Conservation (phyloP, 2,329 filamentous ascomycete species). For the Hymenoscyphus occultus region DNA sequence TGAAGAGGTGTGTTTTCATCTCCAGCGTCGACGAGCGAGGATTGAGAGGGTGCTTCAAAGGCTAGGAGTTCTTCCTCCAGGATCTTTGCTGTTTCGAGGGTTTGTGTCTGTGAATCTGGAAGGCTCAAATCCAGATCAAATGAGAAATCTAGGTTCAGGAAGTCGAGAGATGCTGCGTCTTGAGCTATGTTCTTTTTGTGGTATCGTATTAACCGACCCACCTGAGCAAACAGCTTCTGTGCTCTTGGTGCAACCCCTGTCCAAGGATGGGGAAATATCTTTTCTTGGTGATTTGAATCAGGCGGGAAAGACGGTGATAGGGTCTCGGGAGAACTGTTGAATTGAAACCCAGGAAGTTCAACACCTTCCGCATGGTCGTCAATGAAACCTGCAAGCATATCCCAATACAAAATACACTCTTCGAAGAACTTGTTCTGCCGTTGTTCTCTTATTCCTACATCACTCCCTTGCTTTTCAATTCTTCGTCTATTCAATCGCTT, state of each 20-base stretch:
- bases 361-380: slow-evolving; percentile 31
- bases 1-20: slow-evolving; percentile 34
- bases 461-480: slow-evolving; percentile 22
- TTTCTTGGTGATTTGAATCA: slow-evolving; percentile 10
- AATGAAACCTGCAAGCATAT: slow-evolving; percentile 33
- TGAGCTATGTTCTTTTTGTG: slow-evolving; percentile 25
- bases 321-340: neutral
- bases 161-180: slow-evolving; percentile 23
- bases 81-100: slow-evolving; percentile 22
- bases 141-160: slow-evolving; percentile 26
- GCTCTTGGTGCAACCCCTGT: slow-evolving; percentile 32
- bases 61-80: slow-evolving; percentile 31
- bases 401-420: slow-evolving; percentile 36
- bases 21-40: slow-evolving; percentile 30
- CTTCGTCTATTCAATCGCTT: slow-evolving; percentile 30
- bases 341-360: slow-evolving; percentile 20
- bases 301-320: neutral
- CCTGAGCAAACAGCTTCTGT: slow-evolving; percentile 31
- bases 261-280: slow-evolving; percentile 34
- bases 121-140: slow-evolving; percentile 25
- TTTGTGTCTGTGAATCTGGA: slow-evolving; percentile 22
- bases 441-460: slow-evolving; percentile 18
- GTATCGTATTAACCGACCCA: slow-evolving; percentile 30
- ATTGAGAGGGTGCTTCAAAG: slow-evolving; percentile 25
- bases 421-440: slow-evolving; percentile 34